Conservation (phyloP, 768 basidiomycete species). For the Termitomyces sp. region DNA sequence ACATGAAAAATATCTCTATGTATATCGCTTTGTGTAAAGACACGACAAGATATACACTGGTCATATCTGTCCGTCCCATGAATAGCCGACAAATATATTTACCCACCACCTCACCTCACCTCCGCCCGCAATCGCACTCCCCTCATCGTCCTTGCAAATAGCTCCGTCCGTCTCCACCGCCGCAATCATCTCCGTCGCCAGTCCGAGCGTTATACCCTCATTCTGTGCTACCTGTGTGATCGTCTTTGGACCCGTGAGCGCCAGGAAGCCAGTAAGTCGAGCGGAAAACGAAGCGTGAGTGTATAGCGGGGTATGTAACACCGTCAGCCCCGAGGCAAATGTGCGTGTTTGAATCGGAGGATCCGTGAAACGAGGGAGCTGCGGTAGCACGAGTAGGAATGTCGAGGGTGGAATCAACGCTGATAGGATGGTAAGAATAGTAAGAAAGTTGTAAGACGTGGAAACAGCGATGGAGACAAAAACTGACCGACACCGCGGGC, state of each 20-base stretch:
- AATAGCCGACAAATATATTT: conserved; percentile 49
- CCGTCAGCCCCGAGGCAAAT: conserved; percentile 70
- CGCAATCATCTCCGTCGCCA: conserved; percentile 74
- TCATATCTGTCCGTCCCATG: conserved; percentile 63
- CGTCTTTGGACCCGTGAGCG: conserved; percentile 45
- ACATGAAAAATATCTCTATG: background rate
- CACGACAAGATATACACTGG: background rate
- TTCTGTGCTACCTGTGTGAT: conserved; percentile 66
- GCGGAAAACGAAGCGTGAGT: conserved; percentile 60
- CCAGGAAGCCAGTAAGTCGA: conserved; percentile 53
- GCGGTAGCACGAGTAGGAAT: conserved; percentile 69
- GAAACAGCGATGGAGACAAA: conserved; percentile 1
- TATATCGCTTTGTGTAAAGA: background rate
- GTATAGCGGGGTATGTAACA: conserved; percentile 82
- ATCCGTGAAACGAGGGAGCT: conserved; percentile 55
- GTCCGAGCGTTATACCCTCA: conserved; percentile 67
- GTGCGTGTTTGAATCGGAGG: conserved; percentile 64
- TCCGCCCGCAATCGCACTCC: conserved; percentile 31
- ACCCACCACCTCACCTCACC: conserved; percentile 69
- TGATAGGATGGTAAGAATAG: conserved; percentile 22
- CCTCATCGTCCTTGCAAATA: conserved; percentile 71
- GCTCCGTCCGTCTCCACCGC: conserved; percentile 66
- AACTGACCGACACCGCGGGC: conserved; percentile 82
- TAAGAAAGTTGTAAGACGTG: background rate
- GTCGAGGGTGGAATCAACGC: conserved; percentile 89